Base-by-base conservation (phyloP, 441 rosid genomes). In the Raphanus hybrid region DNA sequence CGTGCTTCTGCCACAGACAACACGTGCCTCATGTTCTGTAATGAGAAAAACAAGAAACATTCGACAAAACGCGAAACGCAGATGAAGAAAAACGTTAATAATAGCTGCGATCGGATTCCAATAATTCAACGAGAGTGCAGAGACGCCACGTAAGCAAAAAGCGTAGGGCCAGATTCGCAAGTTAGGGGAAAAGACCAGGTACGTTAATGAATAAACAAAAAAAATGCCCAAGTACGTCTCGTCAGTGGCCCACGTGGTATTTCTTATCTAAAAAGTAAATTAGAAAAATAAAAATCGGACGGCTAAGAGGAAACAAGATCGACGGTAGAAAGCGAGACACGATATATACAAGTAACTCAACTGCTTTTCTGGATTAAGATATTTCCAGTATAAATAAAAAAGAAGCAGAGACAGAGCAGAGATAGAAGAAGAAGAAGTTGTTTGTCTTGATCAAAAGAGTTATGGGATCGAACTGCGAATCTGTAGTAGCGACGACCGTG, bases 401-500 rank as follows among this genome's bases (percentile, higher is more conserved):
- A 11, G 48, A 73, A 58, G 69, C 41, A 64, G 72, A 77, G 67
- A 37, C 0, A 52, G 18, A n/a, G 16, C 55, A 14, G 57, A 52
- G 58, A 23, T 23, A 23, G 0, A 23, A 23, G 26, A 23, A 23
- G 26, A 23, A 23, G 26, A 23, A 23, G 26, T 23, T 23, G 26
- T 23, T 23, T 23, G 26, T 23, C 26, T 23, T 23, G 26, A 23
- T 23, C 26, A 23, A 23, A 23, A 23, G 26, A 23, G 57, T 50
- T 45, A 48, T 82, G 85, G 73, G 52, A 45, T 78, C 82, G 10
- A 52, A 35, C 50, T 58, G 71, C 26, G 84, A 78, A 65, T 67
- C 85, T 10, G 70, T 54, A 23, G 26, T 23, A 23, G 26, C 26
- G 57, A 50, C 78, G 45, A 32, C 45, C 72, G 34, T 12, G 78